Conservation (phyloP, 805 yeast genomes). For the Lipomyces kockii region DNA sequence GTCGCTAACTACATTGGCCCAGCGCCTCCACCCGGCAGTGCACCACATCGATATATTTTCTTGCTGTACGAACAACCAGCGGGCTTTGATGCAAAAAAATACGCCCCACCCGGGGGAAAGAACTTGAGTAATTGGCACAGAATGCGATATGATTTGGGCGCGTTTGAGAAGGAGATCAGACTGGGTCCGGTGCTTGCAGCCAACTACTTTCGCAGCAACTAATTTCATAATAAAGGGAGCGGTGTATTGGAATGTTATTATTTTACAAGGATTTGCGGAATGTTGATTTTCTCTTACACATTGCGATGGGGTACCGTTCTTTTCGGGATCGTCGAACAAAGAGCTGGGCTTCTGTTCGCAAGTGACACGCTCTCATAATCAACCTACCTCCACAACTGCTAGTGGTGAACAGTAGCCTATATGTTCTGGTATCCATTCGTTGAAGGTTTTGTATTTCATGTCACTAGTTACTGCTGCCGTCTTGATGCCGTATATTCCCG, state of each 20-base stretch:
- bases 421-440: too few species aligned
- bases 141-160: slow-evolving; percentile 13
- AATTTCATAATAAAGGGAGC: background rate
- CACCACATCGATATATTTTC: slow-evolving; percentile 18
- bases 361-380: too few species aligned
- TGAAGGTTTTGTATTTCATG: too few species aligned
- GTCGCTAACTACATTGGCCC: slow-evolving; percentile 20
- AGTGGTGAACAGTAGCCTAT: too few species aligned
- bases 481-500: too few species aligned
- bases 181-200: slow-evolving; percentile 17
- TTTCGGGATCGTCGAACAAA: too few species aligned
- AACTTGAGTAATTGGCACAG: slow-evolving; percentile 14
- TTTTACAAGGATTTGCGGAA: too few species aligned
- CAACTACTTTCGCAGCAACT: slow-evolving; percentile 14
- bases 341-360: too few species aligned
- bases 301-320: background rate
- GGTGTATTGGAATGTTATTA: too few species aligned
- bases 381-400: too few species aligned
- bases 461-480: too few species aligned
- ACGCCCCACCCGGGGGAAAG: slow-evolving; percentile 10
- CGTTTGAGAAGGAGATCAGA: background rate
- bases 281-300: too few species aligned
- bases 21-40: slow-evolving; percentile 19
- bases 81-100: slow-evolving; percentile 3
- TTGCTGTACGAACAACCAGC: slow-evolving; percentile 14